These are phyloP conservation scores for Niebla homalea DNA, from an alignment of 495 filamentous ascomycete species.

Conservation along the genomic window DNA sequence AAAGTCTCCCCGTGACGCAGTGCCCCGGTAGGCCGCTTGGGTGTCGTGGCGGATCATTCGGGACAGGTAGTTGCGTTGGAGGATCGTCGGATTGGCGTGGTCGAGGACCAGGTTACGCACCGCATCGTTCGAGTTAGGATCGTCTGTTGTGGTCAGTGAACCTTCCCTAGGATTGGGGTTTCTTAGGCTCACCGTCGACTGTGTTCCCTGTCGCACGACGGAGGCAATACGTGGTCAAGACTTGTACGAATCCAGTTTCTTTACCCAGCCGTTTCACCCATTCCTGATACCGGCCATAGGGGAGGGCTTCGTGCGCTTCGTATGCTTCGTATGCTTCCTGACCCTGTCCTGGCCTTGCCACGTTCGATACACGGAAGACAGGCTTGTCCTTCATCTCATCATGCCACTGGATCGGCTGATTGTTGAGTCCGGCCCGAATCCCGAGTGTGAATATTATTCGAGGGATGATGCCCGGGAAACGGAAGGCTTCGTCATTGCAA, in stretches of 20 bases:
- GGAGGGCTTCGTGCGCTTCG: not conserved
- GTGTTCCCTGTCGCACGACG: slow-evolving; percentile 7
- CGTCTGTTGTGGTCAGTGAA: slow-evolving; percentile 2
- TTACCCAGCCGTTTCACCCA: slow-evolving; percentile 1
- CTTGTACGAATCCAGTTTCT: slow-evolving; percentile 8
- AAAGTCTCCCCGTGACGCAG: slow-evolving; percentile 1
- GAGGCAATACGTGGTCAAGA: slow-evolving; percentile 13
- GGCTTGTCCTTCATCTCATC: slow-evolving; percentile 5
- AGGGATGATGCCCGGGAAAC: slow-evolving; percentile 1
- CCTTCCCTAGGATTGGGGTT: not conserved
- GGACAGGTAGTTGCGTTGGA: slow-evolving; percentile 14
- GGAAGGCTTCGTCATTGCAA: slow-evolving; percentile 12
- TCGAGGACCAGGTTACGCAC: slow-evolving; percentile 12
- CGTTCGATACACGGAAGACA: slow-evolving; percentile 4
- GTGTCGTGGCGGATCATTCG: slow-evolving; percentile 13
- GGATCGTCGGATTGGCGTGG: slow-evolving; percentile 9
- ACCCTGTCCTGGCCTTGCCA: not conserved
- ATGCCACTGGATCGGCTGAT: slow-evolving; percentile 7
- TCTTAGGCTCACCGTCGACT: slow-evolving; percentile 8
- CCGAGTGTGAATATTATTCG: slow-evolving; percentile 2
- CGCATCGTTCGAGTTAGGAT: slow-evolving; percentile 9
- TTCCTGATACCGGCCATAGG: not conserved
- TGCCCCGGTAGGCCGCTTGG: slow-evolving; percentile 9
- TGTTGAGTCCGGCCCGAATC: not conserved
- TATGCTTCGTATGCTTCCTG: not conserved